Evolutionary conservation across 2,329 filamentous ascomycete genomes (phyloP), one percentile per base, ranked within the genome.

Genomic region (Trichoderma citrinoviride): DNA sequence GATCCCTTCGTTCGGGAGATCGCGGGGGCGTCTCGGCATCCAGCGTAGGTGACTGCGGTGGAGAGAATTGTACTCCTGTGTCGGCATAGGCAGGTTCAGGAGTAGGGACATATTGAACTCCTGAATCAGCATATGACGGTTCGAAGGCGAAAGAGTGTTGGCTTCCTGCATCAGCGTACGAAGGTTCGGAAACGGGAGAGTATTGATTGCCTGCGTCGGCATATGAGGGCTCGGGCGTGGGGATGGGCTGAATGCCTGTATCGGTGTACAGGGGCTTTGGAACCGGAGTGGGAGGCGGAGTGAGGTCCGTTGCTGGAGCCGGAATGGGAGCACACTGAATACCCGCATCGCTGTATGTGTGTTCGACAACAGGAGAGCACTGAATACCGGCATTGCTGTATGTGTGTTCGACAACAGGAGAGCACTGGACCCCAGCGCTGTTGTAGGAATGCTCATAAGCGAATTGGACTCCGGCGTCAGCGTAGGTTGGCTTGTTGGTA

Each of bases 91-190:
- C 78, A 41, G 78, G 73, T 65, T 80, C 81, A 29, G 90, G 83
- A 2, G 92, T 92, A 52, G 92, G 92, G 37, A 92, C 94, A 72
- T 86, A 94, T 75, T 97, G 93, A 33, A 92, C 83, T 3, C 88
- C 91, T n/a, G 84, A 84, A 72, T 96, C 91, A 44, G 85, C 84
- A 78, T 95, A 96, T 65, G 83, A 79, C 46, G 78, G 73, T 66
- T 80, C 81, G 14, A 61, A 29, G 14, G 27, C 33, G 10, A 75
- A 73, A 1, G 68, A 68, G 23, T 86, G 94, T 75, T 97, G 93
- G 29, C 92, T 83, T 3, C 88, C 91, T n/a, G 84, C 84, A 72
- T 96, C 91, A 43, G 85, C 84, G 78, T 95, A 96, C 65, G 83
- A 79, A 47, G 78, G 73, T 65, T 80, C 81, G 6, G 54, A 41